Evolutionary conservation across 2,329 filamentous ascomycete species (phyloP), one percentile per base, ranked within the genome.

Genomic region (Paraconiothyrium sp.): DNA sequence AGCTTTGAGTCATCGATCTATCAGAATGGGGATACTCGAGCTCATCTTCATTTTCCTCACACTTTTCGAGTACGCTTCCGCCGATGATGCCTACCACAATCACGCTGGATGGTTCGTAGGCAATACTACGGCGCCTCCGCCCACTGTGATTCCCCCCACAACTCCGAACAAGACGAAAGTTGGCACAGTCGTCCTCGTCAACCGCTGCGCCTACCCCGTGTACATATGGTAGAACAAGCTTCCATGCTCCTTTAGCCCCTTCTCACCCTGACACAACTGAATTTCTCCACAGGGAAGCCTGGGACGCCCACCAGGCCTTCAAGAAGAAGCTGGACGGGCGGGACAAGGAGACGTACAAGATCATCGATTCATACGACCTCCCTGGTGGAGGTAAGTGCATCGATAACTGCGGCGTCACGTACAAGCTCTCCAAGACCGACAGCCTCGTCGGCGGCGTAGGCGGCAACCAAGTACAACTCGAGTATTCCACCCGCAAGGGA

Each of bases 351-450:
- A 20, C 48, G 0, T 35, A 50, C 48, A n/a, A 16, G 6, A 50
- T 50, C 22, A 49, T 30, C 6, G 13, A 24, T 8, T 11, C 10
- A 10, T 48, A 48, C 6, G 2, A 2, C 47, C 27, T 54, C 34
- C 32, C n/a, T 1, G 16, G 35, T 5, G 6, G 14, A 16, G 9
- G 3, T 1, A 13, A 4, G 1, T 54, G 50, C 16, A 27, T 7
- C 11, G 39, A 54, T n/a, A 54, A 54, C 24, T 54, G 50, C n/a
- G 50, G 50, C 50, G 50, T 54, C 11, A 54, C 50, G 10, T 54
- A 41, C 50, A 54, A 54, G 34, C 11, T 54, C 34, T 41, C 50
- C 11, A 11, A 16, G 16, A 16, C 20, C 10, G 9, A 27, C 10
- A 16, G 7, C 34, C 20, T 54, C 1, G 34, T 41, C 10, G 50